Evolutionary conservation across 2,329 filamentous ascomycete species (phyloP).

Genomic region (Clarireedia paspali): DNA sequence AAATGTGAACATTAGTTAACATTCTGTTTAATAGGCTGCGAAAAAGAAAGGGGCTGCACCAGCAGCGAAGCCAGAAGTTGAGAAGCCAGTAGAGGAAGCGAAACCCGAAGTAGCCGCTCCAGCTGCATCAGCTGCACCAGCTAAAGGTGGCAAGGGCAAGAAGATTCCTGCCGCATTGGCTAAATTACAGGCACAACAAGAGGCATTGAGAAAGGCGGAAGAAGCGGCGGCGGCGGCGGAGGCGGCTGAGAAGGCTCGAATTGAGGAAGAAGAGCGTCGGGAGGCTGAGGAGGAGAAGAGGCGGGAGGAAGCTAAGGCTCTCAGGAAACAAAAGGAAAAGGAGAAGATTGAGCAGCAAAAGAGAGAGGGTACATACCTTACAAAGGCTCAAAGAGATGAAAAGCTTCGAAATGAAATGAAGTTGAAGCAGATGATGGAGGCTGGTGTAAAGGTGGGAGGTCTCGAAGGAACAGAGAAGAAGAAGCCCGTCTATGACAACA

Average conservation of each 20-base stretch:
- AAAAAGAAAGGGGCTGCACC: constrained; percentile 67
- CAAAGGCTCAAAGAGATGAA: constrained; percentile 78
- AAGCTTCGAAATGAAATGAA: constrained; percentile 73
- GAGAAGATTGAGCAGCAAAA: constrained; percentile 81
- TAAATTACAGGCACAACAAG: constrained; percentile 74
- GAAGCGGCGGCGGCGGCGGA: constrained; percentile 53
- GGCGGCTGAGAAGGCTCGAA: constrained; percentile 56
- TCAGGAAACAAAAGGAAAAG: constrained; percentile 81
- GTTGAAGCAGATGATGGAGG: constrained; percentile 77
- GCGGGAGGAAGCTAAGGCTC: constrained; percentile 64
- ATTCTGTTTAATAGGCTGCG: constrained; percentile 48
- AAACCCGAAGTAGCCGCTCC: constrained; percentile 44
- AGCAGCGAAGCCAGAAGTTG: constrained; percentile 47
- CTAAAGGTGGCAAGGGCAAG: constrained; percentile 68
- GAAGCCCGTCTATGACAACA: constrained; percentile 68
- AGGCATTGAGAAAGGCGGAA: constrained; percentile 58
- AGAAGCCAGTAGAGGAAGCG: constrained; percentile 36
- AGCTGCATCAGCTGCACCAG: constrained; percentile 35
- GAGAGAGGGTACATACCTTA: constrained; percentile 80
- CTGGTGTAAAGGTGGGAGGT: constrained; percentile 65
- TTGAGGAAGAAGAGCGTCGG: constrained; percentile 57
- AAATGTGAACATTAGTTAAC: constrained; percentile 7
- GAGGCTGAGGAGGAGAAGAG: constrained; percentile 61
- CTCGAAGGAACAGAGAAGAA: constrained; percentile 46
- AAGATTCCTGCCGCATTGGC: constrained; percentile 73